A percentile compares a stretch with the other conserved stretches of the same genome.
phyloP scores from a whole-genome alignment of 2,329 filamentous ascomycete species.

The Coniochaeta sp. region DNA sequence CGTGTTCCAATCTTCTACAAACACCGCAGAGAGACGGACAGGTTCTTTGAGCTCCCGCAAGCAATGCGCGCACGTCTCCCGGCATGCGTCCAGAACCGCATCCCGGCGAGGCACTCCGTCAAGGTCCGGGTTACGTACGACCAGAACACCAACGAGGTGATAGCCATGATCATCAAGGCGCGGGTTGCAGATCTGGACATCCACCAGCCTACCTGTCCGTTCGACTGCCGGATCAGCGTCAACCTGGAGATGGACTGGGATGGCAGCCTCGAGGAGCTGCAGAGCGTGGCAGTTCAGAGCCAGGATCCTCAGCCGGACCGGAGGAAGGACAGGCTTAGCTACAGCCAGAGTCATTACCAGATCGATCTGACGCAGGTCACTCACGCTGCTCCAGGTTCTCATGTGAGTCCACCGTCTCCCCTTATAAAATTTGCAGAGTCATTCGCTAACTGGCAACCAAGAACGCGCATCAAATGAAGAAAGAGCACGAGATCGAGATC shows the following conservation, averaged over 20 bases:
- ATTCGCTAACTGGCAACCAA: constrained; percentile 16
- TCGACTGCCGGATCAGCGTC: constrained; percentile 90
- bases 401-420: constrained; percentile 8
- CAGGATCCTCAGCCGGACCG: constrained; percentile 49
- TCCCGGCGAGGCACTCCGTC: constrained; percentile 48
- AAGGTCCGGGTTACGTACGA: constrained; percentile 73
- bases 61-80: constrained; percentile 55
- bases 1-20: constrained; percentile 69
- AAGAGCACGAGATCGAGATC: constrained; percentile 76
- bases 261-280: constrained; percentile 55
- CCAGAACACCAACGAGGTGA: constrained; percentile 59
- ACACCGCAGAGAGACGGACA: constrained; percentile 76
- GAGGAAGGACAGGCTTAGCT: constrained; percentile 86
- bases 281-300: constrained; percentile 26
- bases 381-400: constrained; percentile 23
- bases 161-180: constrained; percentile 85
- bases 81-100: constrained; percentile 53
- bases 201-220: constrained; percentile 65
- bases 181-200: constrained; percentile 86
- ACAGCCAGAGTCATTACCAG: constrained; percentile 80
- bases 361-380: constrained; percentile 91
- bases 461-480: constrained; percentile 38
- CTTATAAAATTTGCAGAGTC: too few species aligned
- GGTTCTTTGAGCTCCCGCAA: constrained; percentile 69
- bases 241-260: constrained; percentile 90